Conservation (phyloP, 164 flowering plant genomes). For the Tinospora cordifolia region DNA sequence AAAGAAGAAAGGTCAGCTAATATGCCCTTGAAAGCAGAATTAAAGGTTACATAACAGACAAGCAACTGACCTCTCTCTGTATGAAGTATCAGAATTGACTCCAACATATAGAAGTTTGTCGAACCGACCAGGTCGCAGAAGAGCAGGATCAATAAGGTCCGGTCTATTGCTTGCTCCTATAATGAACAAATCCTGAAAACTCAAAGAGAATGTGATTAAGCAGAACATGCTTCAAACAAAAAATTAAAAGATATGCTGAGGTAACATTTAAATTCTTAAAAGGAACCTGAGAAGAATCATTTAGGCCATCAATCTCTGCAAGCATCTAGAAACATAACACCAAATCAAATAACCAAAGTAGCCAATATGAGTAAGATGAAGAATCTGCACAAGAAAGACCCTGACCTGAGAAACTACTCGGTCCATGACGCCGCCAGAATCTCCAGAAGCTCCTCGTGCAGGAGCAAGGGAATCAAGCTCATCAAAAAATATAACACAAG, state of each 20-base stretch:
- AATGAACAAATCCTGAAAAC: conserved; percentile 71
- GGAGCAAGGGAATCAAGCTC: conserved; percentile 98
- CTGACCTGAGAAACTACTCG: conserved; percentile 94
- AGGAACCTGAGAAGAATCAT: conserved; percentile 78
- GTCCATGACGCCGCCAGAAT: conserved; percentile 99
- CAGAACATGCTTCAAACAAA: background rate
- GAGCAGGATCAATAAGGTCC: conserved; percentile 93
- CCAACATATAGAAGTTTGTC: conserved; percentile 94
- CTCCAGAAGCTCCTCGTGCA: conserved; percentile 97
- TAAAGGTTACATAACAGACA: background rate
- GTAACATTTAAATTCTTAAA: background rate
- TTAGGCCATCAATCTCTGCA: conserved; percentile 95
- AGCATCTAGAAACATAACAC: conserved; percentile 58
- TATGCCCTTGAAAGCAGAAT: background rate
- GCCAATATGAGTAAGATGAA: background rate
- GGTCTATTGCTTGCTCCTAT: conserved; percentile 98
- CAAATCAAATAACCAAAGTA: conserved; percentile 7
- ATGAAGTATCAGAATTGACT: conserved; percentile 72
- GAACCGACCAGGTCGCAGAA: conserved; percentile 88
- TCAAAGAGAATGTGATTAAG: background rate
- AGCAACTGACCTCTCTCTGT: conserved; percentile 60
- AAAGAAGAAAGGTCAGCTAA: background rate
- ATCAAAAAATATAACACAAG: conserved; percentile 95
- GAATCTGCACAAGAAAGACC: background rate
- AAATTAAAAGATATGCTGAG: background rate